Conservation (phyloP, 2,329 filamentous ascomycete genomes). For the Pleomassaria siparia region DNA sequence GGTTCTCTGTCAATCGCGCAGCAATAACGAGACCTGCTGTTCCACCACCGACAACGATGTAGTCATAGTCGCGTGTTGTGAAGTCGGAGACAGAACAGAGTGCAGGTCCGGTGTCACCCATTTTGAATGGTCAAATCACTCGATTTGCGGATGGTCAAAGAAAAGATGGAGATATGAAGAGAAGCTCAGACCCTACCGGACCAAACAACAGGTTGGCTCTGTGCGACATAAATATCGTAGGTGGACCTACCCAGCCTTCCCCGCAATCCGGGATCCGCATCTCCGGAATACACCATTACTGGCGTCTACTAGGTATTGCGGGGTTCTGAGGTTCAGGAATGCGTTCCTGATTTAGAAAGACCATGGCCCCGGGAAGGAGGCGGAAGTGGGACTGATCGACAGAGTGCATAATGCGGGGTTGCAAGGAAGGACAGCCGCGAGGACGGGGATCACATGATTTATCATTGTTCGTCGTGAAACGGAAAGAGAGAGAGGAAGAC, state of each 20-base stretch:
- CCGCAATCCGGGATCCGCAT: background rate
- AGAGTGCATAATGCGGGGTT: background rate
- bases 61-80: constrained; percentile 2
- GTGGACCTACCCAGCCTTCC: background rate
- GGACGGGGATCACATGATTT: too few relatives aligned
- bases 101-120: background rate
- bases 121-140: background rate
- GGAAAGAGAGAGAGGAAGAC: too few relatives aligned
- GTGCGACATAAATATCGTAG: too few relatives aligned
- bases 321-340: background rate
- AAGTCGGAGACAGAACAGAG: constrained; percentile 1
- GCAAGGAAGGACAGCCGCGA: background rate
- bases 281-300: background rate
- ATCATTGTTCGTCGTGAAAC: too few relatives aligned
- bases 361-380: background rate
- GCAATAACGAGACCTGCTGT: constrained; percentile 54
- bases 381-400: background rate
- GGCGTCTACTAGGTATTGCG: background rate
- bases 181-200: background rate
- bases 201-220: too few relatives aligned
- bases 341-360: background rate
- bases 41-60: constrained; percentile 29
- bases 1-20: constrained; percentile 50
- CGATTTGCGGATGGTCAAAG: background rate
- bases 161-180: background rate